Percentiles rank a stretch among this genome's conserved stretches.
Conservation (phyloP, 345 rosid species). For the Salix suchowensis region DNA sequence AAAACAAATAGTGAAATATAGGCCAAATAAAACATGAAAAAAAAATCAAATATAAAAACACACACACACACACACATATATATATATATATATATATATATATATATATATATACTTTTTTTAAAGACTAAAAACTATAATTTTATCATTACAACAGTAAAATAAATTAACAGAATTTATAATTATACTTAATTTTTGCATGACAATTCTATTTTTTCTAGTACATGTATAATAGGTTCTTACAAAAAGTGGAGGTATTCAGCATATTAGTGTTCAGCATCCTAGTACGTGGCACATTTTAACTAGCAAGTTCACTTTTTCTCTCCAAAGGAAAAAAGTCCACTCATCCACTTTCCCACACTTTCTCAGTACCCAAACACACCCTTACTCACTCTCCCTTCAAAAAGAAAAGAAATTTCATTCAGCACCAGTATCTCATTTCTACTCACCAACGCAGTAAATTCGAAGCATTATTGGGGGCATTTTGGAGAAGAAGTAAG, state of each 20-base stretch:
- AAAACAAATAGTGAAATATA: too few species aligned
- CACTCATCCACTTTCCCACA: background rate
- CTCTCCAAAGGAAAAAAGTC: background rate
- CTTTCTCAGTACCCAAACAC: constrained; percentile 4
- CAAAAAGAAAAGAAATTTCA: background rate
- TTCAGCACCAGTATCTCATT: background rate
- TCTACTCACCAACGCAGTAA: background rate
- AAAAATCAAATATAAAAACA: too few species aligned
- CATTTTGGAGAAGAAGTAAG: background rate
- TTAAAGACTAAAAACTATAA: too few species aligned
- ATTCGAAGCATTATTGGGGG: background rate
- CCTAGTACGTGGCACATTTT: constrained; percentile 5
- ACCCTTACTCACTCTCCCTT: background rate
- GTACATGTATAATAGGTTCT: too few species aligned
- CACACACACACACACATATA: too few species aligned
- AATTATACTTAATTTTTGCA: too few species aligned
- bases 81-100: too few species aligned
- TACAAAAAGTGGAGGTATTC: too few species aligned
- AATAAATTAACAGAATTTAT: too few species aligned
- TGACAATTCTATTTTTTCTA: background rate
- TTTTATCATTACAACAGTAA: too few species aligned
- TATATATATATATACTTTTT: too few species aligned
- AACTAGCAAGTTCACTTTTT: background rate
- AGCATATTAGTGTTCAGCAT: background rate
- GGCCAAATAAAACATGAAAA: too few species aligned